Percentiles rank a stretch among this genome's conserved stretches.
Evolutionary conservation across 1,284 basidiomycete species (phyloP).

Genomic region (Ganoderma leucocontextum): DNA sequence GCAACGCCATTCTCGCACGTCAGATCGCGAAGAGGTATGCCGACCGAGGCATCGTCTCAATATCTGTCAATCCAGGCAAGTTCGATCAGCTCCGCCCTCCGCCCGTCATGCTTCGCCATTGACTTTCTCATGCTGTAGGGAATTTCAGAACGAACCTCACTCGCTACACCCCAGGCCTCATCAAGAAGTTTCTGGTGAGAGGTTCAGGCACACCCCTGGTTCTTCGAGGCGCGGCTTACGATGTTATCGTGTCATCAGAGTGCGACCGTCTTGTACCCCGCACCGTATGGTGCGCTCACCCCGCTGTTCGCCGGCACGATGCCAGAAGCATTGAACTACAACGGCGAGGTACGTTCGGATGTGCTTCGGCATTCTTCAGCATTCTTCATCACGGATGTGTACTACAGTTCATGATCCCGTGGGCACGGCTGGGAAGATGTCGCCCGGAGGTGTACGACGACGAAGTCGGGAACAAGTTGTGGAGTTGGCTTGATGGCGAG

Average conservation of each 20-base stretch:
- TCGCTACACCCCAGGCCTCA: conserved; percentile 3
- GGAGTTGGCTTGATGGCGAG: conserved; percentile 52
- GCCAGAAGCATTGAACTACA: conserved; percentile 49
- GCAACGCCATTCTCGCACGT: conserved; percentile 11
- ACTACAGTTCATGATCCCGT: conserved; percentile 55
- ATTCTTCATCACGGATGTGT: background rate
- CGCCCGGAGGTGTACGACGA: conserved; percentile 42
- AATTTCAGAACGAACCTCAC: conserved; percentile 16
- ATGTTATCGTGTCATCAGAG: background rate
- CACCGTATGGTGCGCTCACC: background rate
- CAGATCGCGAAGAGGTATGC: conserved; percentile 15
- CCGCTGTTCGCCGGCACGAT: conserved; percentile 42
- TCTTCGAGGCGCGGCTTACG: background rate
- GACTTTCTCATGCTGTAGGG: background rate
- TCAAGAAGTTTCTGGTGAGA: conserved; percentile 24
- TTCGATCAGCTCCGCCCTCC: conserved; percentile 7
- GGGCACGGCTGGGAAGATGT: conserved; percentile 47
- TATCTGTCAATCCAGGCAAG: conserved; percentile 14
- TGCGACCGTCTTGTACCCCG: background rate
- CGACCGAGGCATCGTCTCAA: conserved; percentile 18
- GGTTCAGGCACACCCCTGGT: no score
- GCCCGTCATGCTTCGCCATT: background rate
- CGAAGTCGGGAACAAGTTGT: conserved; percentile 44
- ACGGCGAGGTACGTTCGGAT: conserved; percentile 52
- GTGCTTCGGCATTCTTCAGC: background rate